Conservation (phyloP, 2,329 filamentous ascomycete genomes). For the Aspergillus sp. region DNA sequence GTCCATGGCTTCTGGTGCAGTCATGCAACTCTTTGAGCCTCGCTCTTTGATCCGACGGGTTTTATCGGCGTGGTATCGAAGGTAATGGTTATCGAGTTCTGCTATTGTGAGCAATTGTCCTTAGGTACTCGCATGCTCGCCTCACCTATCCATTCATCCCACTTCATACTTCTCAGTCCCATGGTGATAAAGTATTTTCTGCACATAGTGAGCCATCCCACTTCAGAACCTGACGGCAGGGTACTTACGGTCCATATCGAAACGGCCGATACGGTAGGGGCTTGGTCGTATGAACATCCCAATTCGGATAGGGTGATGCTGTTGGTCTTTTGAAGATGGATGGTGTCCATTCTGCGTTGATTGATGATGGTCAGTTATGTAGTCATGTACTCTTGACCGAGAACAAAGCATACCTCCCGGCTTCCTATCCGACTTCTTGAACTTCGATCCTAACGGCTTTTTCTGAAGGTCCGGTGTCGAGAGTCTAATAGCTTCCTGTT, state of each 20-base stretch:
- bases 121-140: neutral
- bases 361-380: neutral
- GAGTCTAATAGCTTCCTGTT: conserved; percentile 8
- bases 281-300: conserved; percentile 62
- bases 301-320: conserved; percentile 58
- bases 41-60: conserved; percentile 59
- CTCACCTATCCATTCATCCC: conserved; percentile 64
- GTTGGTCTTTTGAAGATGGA: conserved; percentile 54
- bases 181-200: conserved; percentile 67
- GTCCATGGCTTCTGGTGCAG: conserved; percentile 62
- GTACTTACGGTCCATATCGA: conserved; percentile 59
- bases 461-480: conserved; percentile 43
- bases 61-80: conserved; percentile 67
- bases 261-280: conserved; percentile 74
- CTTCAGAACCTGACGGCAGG: neutral
- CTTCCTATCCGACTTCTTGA: conserved; percentile 32
- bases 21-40: conserved; percentile 60
- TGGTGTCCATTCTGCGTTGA: conserved; percentile 47
- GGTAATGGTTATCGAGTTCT: conserved; percentile 75
- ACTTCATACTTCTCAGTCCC: conserved; percentile 64
- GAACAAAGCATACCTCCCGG: conserved; percentile 39
- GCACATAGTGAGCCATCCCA: neutral
- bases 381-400: neutral
- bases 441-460: conserved; percentile 20
- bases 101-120: neutral